Conservation (phyloP, 2,329 filamentous ascomycete genomes). For the Pseudonectria foliicola region DNA sequence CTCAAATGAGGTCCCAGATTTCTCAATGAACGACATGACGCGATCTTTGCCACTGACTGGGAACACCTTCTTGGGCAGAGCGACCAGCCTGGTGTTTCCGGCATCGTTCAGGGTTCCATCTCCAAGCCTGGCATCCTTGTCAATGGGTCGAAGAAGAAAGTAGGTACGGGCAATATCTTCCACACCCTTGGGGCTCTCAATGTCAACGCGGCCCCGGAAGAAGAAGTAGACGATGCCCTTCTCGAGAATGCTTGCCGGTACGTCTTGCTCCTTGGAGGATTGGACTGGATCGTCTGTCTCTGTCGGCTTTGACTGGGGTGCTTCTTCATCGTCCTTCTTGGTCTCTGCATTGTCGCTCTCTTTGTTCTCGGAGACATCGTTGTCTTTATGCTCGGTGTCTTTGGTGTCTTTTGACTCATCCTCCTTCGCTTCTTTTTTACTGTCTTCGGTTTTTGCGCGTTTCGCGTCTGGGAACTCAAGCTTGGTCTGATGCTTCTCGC, state of each 20-base stretch:
- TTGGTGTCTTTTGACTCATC: conserved; percentile 1
- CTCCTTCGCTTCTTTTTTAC: conserved; percentile 16
- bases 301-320: conserved; percentile 3
- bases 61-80: conserved; percentile 77
- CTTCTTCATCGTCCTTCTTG: background rate
- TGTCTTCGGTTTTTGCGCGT: conserved; percentile 18
- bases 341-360: background rate
- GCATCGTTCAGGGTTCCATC: conserved; percentile 39
- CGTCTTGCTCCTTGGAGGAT: conserved; percentile 16
- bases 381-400: background rate
- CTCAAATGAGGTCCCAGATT: conserved; percentile 56
- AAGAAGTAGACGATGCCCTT: conserved; percentile 93
- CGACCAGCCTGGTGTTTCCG: conserved; percentile 63
- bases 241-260: conserved; percentile 59
- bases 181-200: conserved; percentile 61
- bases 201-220: conserved; percentile 67
- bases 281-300: conserved; percentile 11
- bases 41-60: conserved; percentile 61
- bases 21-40: conserved; percentile 81
- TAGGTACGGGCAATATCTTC: conserved; percentile 71
- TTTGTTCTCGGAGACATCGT: conserved; percentile 1
- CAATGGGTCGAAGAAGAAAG: conserved; percentile 70
- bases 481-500: conserved; percentile 24
- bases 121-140: conserved; percentile 55
- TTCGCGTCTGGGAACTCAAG: conserved; percentile 20